Percentiles rank a stretch among this genome's conserved stretches.
These are phyloP conservation scores for Debaryomyces subglobosus DNA, from an alignment of 1,139 yeast genomes.

Conservation along the genomic window DNA sequence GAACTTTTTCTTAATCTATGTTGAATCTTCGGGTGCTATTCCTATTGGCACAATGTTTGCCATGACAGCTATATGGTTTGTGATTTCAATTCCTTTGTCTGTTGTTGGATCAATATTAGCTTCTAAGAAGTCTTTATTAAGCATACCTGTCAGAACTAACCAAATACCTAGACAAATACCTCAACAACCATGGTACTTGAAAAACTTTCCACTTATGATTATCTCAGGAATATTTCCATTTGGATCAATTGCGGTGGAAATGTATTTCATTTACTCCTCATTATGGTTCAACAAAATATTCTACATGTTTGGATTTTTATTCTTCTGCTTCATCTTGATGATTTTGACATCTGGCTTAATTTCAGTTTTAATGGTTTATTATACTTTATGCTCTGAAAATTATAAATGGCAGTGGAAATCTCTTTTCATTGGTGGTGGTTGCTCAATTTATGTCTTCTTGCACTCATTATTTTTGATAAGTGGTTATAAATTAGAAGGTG, in stretches of 20 bases:
- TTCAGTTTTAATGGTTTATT: slow-evolving; percentile 79
- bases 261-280: slow-evolving; percentile 85
- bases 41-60: slow-evolving; percentile 91
- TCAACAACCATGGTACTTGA: slow-evolving; percentile 81
- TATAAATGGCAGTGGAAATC: slow-evolving; percentile 99
- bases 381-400: slow-evolving; percentile 85
- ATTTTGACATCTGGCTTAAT: slow-evolving; percentile 80
- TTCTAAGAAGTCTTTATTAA: slow-evolving; percentile 60
- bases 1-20: slow-evolving; percentile 81
- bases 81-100: slow-evolving; percentile 83
- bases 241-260: slow-evolving; percentile 91
- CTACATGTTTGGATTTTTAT: slow-evolving; percentile 97
- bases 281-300: slow-evolving; percentile 93
- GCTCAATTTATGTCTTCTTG: slow-evolving; percentile 79
- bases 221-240: slow-evolving; percentile 93
- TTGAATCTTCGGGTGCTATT: slow-evolving; percentile 89
- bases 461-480: slow-evolving; percentile 79
- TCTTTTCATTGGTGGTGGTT: slow-evolving; percentile 85
- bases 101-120: slow-evolving; percentile 79
- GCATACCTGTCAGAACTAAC: slow-evolving; percentile 81
- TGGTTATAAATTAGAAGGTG: slow-evolving; percentile 67
- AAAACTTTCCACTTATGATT: slow-evolving; percentile 65
- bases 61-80: slow-evolving; percentile 80
- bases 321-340: slow-evolving; percentile 84
- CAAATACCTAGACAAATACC: slow-evolving; percentile 98